phyloP scores from a whole-genome alignment of 257 asterid species.

The Rehmannia glutinosa region DNA sequence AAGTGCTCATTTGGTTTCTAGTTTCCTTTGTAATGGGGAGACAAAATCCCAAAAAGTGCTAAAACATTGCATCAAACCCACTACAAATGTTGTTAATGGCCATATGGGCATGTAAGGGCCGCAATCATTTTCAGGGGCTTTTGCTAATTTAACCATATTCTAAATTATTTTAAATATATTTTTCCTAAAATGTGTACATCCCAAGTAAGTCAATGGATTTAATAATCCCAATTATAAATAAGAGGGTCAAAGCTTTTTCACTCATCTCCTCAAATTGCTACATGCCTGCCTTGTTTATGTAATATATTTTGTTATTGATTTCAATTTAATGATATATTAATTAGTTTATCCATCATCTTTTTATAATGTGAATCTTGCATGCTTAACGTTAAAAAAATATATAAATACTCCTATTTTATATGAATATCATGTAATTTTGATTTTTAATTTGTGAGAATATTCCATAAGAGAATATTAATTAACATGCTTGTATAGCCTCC shows the following conservation, averaged over 20 bases:
- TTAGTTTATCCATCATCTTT: too few relatives aligned
- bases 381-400: too few relatives aligned
- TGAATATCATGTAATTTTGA: too few relatives aligned
- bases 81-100: not conserved
- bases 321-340: too few relatives aligned
- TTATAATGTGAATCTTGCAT: too few relatives aligned
- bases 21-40: constrained; percentile 36
- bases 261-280: constrained; percentile 19
- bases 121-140: constrained; percentile 54
- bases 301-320: not conserved
- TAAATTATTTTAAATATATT: constrained; percentile 22
- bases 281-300: constrained; percentile 18
- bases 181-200: constrained; percentile 23
- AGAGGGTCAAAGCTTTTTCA: constrained; percentile 37
- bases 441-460: too few relatives aligned
- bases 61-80: not conserved
- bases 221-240: not conserved
- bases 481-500: too few relatives aligned
- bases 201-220: constrained; percentile 53
- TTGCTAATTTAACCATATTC: not conserved
- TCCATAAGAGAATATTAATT: too few relatives aligned
- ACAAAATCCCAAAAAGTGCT: constrained; percentile 31
- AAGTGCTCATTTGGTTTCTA: constrained; percentile 38
- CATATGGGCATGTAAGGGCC: constrained; percentile 17
- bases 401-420: too few relatives aligned